Evolutionary conservation across 2,329 filamentous ascomycete genomes (phyloP).

Genomic region (Golovinomyces cichoracearum): DNA sequence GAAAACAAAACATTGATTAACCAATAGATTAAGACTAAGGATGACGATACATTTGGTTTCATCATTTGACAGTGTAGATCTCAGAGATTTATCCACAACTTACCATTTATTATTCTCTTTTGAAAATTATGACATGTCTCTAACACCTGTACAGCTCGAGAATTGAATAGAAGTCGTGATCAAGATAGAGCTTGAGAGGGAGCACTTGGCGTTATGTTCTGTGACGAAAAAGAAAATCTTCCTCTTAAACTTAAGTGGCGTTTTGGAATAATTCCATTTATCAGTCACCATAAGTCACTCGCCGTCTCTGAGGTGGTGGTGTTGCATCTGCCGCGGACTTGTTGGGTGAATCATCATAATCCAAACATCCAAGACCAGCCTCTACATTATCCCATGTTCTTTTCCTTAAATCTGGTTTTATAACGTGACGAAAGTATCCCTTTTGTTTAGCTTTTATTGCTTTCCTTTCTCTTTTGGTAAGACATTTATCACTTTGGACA

Average conservation of each 20-base stretch:
- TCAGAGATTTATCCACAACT: too few species aligned
- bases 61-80: constrained; percentile 49
- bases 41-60: constrained; percentile 77
- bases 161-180: too few species aligned
- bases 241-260: too few species aligned
- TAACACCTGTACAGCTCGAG: too few species aligned
- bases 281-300: constrained; percentile 22
- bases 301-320: constrained; percentile 18
- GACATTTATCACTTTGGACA: background rate
- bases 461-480: constrained; percentile 8
- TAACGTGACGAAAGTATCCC: constrained; percentile 17
- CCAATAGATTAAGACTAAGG: constrained; percentile 56
- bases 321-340: constrained; percentile 7
- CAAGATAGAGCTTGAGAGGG: too few species aligned
- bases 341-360: constrained; percentile 27
- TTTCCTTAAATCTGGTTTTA: constrained; percentile 36
- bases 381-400: constrained; percentile 42
- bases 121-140: too few species aligned
- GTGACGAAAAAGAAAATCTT: too few species aligned
- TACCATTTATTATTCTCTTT: too few species aligned
- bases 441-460: constrained; percentile 8
- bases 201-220: too few species aligned
- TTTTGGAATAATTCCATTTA: constrained; percentile 8
- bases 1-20: background rate
- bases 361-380: constrained; percentile 29